Conservation (phyloP, 169 alveolate genomes). For the Plasmodium gonderi region DNA sequence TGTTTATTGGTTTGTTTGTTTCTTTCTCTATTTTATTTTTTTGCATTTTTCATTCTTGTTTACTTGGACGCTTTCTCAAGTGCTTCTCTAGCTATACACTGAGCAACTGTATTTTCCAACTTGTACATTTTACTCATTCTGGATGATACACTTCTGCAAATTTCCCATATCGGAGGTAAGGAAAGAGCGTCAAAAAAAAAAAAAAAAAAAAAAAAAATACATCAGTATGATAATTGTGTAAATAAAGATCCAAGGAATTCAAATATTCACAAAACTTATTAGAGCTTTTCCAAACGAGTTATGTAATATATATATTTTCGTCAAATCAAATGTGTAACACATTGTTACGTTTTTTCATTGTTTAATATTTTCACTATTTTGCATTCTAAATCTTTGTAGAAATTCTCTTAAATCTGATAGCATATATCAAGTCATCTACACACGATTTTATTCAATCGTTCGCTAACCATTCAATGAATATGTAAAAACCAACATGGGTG, state of each 20-base stretch:
- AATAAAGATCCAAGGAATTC: too few relatives aligned
- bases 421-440: too few relatives aligned
- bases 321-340: neutral
- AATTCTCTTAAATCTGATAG: too few relatives aligned
- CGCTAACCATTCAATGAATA: too few relatives aligned
- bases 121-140: neutral
- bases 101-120: constrained; percentile 5
- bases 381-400: neutral
- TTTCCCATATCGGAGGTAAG: neutral
- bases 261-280: too few relatives aligned
- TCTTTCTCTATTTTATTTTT: neutral
- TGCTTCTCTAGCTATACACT: constrained; percentile 34
- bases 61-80: constrained; percentile 47
- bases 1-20: neutral
- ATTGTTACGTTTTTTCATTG: neutral
- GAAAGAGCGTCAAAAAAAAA: neutral
- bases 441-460: too few relatives aligned
- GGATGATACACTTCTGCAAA: neutral
- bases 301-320: too few relatives aligned
- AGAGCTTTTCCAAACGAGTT: too few relatives aligned
- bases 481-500: too few relatives aligned
- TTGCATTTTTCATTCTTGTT: neutral
- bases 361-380: neutral
- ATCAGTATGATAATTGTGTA: too few relatives aligned
- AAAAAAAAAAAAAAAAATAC: too few relatives aligned